Conservation (phyloP, 345 rosid genomes). For the Gossypium thurberi region DNA sequence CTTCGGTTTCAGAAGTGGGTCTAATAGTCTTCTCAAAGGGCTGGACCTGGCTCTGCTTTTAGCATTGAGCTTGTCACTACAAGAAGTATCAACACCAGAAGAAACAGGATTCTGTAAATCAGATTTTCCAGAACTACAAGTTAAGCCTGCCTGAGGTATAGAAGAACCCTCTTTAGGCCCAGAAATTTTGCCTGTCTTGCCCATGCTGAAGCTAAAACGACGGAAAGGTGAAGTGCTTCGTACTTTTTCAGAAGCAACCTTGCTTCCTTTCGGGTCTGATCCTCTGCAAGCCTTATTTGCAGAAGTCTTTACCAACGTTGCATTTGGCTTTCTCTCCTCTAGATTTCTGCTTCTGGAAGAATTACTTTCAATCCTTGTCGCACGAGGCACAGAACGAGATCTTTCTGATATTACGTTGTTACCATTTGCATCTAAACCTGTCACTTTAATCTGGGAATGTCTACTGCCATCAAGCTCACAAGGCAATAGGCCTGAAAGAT, state of each 20-base stretch:
- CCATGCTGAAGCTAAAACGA: constrained; percentile 49
- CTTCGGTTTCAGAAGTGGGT: constrained; percentile 66
- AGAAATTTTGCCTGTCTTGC: constrained; percentile 51
- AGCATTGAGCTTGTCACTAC: constrained; percentile 27
- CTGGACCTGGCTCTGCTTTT: constrained; percentile 56
- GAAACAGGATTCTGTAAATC: constrained; percentile 30
- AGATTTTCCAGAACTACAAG: constrained; percentile 30
- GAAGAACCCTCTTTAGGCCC: constrained; percentile 36
- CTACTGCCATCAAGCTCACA: constrained; percentile 29
- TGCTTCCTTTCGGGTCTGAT: constrained; percentile 29
- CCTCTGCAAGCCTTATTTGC: constrained; percentile 26
- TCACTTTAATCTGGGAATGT: constrained; percentile 24
- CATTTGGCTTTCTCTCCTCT: constrained; percentile 28
- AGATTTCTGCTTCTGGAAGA: constrained; percentile 27
- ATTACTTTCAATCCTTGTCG: constrained; percentile 25
- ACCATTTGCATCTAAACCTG: constrained; percentile 22
- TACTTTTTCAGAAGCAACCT: constrained; percentile 40
- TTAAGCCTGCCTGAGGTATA: constrained; percentile 25
- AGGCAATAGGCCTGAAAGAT: constrained; percentile 38
- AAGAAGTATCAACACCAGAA: constrained; percentile 26
- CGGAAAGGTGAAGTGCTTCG: constrained; percentile 79
- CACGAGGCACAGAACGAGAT: constrained; percentile 29
- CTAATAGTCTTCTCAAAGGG: constrained; percentile 79
- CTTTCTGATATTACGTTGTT: constrained; percentile 25
- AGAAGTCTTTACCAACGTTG: constrained; percentile 5